Evolutionary conservation across 495 filamentous ascomycete species (phyloP).

Genomic region (Talaromyces proteolyticus): DNA sequence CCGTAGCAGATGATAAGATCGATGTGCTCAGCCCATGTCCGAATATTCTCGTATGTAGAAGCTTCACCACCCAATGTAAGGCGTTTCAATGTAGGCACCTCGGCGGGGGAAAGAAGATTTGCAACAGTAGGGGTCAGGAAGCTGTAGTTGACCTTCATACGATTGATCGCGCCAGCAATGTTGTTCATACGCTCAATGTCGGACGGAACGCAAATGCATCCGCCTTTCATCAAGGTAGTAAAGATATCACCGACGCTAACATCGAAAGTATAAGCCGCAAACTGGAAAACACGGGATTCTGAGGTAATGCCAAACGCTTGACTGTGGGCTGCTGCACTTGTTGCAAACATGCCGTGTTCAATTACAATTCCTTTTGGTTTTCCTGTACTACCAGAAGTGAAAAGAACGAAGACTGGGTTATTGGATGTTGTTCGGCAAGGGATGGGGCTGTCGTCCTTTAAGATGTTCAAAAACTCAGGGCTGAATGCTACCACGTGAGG

Average conservation of each 20-base stretch:
- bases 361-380: slow-evolving; percentile 39
- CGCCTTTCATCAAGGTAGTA: slow-evolving; percentile 4
- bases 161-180: slow-evolving; percentile 13
- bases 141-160: slow-evolving; percentile 11
- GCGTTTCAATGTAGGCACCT: slow-evolving; percentile 29
- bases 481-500: slow-evolving; percentile 6
- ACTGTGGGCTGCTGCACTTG: slow-evolving; percentile 2
- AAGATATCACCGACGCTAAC: slow-evolving; percentile 8
- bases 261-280: slow-evolving; percentile 14
- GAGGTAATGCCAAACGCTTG: background rate
- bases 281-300: slow-evolving; percentile 13
- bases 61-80: slow-evolving; percentile 34
- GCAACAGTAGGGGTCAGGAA: slow-evolving; percentile 47
- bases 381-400: slow-evolving; percentile 33
- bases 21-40: slow-evolving; percentile 14
- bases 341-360: slow-evolving; percentile 26
- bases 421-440: background rate
- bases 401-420: slow-evolving; percentile 15
- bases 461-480: background rate
- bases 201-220: slow-evolving; percentile 20
- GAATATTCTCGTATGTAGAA: slow-evolving; percentile 1
- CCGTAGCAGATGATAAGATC: slow-evolving; percentile 45
- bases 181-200: slow-evolving; percentile 15
- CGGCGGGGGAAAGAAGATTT: slow-evolving; percentile 33
- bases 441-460: background rate